Conservation (phyloP, 164 flowering plant genomes). For the Annona squamosa region DNA sequence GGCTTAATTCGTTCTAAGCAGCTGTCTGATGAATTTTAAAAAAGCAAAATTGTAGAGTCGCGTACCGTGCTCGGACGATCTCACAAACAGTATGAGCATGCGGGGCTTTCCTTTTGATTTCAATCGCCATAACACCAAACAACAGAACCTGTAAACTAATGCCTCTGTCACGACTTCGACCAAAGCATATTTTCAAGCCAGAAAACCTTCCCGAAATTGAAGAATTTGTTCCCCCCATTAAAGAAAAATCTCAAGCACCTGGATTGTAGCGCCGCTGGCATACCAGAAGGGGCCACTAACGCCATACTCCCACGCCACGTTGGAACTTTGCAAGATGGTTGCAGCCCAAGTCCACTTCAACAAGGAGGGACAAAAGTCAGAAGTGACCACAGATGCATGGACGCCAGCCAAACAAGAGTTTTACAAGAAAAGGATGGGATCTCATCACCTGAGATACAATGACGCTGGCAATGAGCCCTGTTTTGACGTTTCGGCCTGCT, state of each 20-base stretch:
- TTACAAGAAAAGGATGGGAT: background rate
- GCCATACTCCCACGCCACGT: slow-evolving; percentile 97
- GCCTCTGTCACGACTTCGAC: background rate
- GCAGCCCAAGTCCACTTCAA: slow-evolving; percentile 98
- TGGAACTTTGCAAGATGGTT: slow-evolving; percentile 93
- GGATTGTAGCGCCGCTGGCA: slow-evolving; percentile 94
- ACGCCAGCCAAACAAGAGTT: background rate
- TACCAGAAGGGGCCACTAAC: slow-evolving; percentile 98
- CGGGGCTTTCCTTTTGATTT: slow-evolving; percentile 96
- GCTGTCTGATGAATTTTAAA: no score
- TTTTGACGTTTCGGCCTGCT: slow-evolving; percentile 89
- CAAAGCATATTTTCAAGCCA: background rate
- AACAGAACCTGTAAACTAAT: slow-evolving; percentile 52
- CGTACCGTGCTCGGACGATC: slow-evolving; percentile 84
- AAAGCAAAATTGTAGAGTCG: background rate
- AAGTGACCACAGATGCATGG: background rate
- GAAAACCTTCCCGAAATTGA: background rate
- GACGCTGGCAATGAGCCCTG: slow-evolving; percentile 93
- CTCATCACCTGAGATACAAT: slow-evolving; percentile 82
- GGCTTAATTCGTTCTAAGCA: background rate
- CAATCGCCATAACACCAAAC: slow-evolving; percentile 94
- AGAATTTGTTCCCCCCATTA: background rate
- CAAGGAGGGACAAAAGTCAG: background rate
- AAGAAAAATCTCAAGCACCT: slow-evolving; percentile 33
- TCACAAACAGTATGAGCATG: slow-evolving; percentile 94